Evolutionary conservation across 2,329 filamentous ascomycete genomes (phyloP).

Genomic region (Cladosporium sp.): DNA sequence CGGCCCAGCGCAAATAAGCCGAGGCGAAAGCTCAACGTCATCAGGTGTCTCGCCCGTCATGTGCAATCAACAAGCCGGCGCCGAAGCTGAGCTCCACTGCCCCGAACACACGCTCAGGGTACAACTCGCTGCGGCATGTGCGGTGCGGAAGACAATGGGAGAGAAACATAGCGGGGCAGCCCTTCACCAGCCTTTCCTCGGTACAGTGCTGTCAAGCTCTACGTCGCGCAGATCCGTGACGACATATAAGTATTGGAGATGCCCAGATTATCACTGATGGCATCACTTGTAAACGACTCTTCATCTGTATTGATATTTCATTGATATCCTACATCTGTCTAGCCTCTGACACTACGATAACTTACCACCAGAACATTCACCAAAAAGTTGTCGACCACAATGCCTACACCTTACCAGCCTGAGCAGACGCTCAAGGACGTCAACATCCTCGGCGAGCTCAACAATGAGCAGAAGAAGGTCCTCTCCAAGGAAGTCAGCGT

Average conservation of each 20-base stretch:
- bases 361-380: not conserved
- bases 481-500: slow-evolving; percentile 84
- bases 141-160: slow-evolving; percentile 5
- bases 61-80: slow-evolving; percentile 10
- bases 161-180: slow-evolving; percentile 3
- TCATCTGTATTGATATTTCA: not conserved
- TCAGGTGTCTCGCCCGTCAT: not conserved
- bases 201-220: slow-evolving; percentile 7
- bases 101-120: slow-evolving; percentile 3
- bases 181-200: slow-evolving; percentile 1
- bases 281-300: not conserved
- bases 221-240: slow-evolving; percentile 7
- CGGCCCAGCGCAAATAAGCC: slow-evolving; percentile 9
- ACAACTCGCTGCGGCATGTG: slow-evolving; percentile 8
- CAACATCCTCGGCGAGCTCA: slow-evolving; percentile 74
- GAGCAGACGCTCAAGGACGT: slow-evolving; percentile 84
- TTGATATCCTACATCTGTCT: not conserved
- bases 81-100: slow-evolving; percentile 9
- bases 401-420: slow-evolving; percentile 17
- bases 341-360: not conserved
- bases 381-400: slow-evolving; percentile 10
- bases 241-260: slow-evolving; percentile 12
- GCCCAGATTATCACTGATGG: not conserved
- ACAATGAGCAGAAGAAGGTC: slow-evolving; percentile 80
- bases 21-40: slow-evolving; percentile 1